Conservation (phyloP, 2,329 filamentous ascomycete genomes). For the Colletotrichum sp. region DNA sequence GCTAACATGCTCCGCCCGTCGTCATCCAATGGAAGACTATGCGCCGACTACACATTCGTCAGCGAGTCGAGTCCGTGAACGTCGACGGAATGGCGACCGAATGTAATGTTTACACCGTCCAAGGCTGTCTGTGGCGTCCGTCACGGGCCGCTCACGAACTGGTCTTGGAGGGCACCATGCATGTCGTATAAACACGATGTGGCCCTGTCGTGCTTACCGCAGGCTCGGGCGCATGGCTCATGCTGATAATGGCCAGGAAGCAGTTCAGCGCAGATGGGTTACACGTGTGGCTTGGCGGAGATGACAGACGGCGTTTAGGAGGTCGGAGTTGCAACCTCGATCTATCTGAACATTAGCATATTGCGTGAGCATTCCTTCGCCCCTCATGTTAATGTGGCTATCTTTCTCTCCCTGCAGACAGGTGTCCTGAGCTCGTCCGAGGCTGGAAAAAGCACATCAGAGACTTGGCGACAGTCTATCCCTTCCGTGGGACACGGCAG, state of each 20-base stretch:
- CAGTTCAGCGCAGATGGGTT: not conserved
- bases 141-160: not conserved
- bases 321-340: not conserved
- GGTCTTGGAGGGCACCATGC: not conserved
- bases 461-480: not conserved
- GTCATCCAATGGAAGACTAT: not conserved
- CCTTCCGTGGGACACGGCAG: not conserved
- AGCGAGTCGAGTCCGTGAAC: not conserved
- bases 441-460: not conserved
- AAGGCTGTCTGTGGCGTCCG: conserved; percentile 4
- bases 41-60: not conserved
- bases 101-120: not conserved
- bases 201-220: not conserved
- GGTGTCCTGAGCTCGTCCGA: not conserved
- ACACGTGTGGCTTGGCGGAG: not conserved
- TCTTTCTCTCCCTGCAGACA: not conserved
- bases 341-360: not conserved
- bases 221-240: not conserved
- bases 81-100: not conserved
- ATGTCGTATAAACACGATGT: not conserved
- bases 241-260: not conserved
- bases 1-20: not conserved
- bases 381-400: not conserved
- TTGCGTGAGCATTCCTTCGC: not conserved
- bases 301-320: not conserved